Evolutionary conservation across 2,329 filamentous ascomycete genomes (phyloP), one percentile per base, ranked within the genome.

Genomic region (Trichophyton simii): DNA sequence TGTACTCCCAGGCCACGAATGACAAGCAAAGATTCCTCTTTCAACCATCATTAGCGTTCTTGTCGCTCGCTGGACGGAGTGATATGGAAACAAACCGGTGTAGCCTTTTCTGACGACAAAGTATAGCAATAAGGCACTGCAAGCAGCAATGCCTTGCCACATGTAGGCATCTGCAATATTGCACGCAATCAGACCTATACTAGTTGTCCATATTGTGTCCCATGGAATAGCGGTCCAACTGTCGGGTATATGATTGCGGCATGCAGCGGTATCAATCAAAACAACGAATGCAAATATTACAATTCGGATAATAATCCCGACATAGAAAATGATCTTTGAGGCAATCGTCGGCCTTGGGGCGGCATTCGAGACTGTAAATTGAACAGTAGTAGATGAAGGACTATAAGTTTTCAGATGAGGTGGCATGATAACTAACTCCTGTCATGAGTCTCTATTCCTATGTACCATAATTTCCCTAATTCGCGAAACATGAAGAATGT

Each of bases 1-100:
- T 99, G 94, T 59, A 99, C 87, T 6, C 94, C 94, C 13, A 99
- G 80, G 0, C 91, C 90, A 22, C 90, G 84, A 66, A 99, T 84
- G 3, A 96, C 88, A 1, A 96, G 83, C 5, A 99, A 80, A 5
- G 88, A 91, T 78, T 99, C 94, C 71, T 89, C 84, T 75, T 77
- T 74, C 79, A 61, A 3, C 31, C 18, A 41, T 58, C 20, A 58
- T 34, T 31, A 28, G 34, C 34, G 34, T 13, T 18, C 18, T 22
- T 1, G 34, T 42, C 5, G 41, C 34, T 73, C 67, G 50, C 70
- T 38, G 8, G n/a, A 34, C 3, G 3, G 28, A 22, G 9, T 5
- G 41, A n/a, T 38, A 36, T 50, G 38, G 28, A 22, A 58, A 68
- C 70, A 22, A 71, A 82, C 80, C 80, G 42, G 76, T 81, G 69